These are phyloP conservation scores for Lachancea kluyveri DNA, from an alignment of 805 yeast species.

Conservation along the genomic window DNA sequence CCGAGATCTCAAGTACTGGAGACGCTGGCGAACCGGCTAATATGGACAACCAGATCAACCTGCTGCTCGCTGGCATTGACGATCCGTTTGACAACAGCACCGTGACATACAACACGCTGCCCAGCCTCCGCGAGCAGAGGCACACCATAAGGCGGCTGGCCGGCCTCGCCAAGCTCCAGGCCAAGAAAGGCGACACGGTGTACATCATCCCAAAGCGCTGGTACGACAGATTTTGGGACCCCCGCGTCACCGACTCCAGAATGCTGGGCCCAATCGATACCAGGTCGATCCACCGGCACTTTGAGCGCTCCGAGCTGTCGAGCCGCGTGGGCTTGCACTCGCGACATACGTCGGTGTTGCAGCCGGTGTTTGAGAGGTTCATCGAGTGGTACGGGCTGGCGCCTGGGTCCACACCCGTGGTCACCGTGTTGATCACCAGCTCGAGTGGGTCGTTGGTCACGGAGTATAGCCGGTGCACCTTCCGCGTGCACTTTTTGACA, in stretches of 20 bases:
- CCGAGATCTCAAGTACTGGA: too few relatives aligned
- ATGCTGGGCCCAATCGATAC: slow-evolving; percentile 46
- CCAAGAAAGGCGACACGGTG: slow-evolving; percentile 42
- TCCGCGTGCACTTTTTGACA: slow-evolving; percentile 32
- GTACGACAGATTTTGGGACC: slow-evolving; percentile 35
- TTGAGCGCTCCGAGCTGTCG: slow-evolving; percentile 37
- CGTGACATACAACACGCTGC: too few relatives aligned
- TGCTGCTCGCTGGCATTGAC: too few relatives aligned
- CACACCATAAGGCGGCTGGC: too few relatives aligned
- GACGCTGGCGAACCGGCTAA: too few relatives aligned
- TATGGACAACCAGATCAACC: too few relatives aligned
- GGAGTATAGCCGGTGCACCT: slow-evolving; percentile 33
- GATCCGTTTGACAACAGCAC: too few relatives aligned
- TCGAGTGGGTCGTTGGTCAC: slow-evolving; percentile 27
- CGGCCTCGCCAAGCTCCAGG: too few relatives aligned
- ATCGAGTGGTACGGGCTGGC: slow-evolving; percentile 49
- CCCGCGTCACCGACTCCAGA: slow-evolving; percentile 20
- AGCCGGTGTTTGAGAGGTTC: slow-evolving; percentile 39
- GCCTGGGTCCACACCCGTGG: slow-evolving; percentile 33
- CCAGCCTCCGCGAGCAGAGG: too few relatives aligned
- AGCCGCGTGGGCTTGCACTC: slow-evolving; percentile 19
- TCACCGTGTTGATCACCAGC: slow-evolving; percentile 32
- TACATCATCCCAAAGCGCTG: slow-evolving; percentile 44
- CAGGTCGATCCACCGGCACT: slow-evolving; percentile 36
- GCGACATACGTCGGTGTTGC: slow-evolving; percentile 36